Evolutionary conservation across 768 basidiomycete species (phyloP).

Genomic region (Termitomyces bulborhizus): DNA sequence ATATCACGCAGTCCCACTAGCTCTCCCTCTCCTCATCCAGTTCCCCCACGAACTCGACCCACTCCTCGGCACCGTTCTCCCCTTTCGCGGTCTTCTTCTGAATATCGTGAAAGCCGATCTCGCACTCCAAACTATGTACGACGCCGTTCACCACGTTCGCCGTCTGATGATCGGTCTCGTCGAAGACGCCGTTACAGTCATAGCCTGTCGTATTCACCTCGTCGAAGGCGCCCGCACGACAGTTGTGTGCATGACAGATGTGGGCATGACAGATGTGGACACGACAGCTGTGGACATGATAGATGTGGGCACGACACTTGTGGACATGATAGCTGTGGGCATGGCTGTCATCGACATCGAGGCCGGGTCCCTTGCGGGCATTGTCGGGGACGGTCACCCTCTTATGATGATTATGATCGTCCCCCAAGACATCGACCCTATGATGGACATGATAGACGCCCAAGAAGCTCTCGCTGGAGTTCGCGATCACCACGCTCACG

Average conservation of each 20-base stretch:
- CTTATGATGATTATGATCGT: background rate
- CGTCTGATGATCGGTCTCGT: background rate
- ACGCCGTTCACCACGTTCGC: background rate
- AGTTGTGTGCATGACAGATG: background rate
- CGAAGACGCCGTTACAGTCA: background rate
- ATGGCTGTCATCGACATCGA: constrained; percentile 3
- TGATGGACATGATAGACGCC: background rate
- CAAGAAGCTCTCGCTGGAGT: background rate
- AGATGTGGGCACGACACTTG: background rate
- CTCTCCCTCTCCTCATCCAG: background rate
- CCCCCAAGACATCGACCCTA: background rate
- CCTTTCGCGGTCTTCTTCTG: background rate
- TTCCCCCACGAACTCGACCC: background rate
- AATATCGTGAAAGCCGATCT: background rate
- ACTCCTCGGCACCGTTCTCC: constrained; percentile 15
- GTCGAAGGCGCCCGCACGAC: background rate
- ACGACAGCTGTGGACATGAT: background rate
- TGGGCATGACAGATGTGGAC: background rate
- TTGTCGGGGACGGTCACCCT: constrained; percentile 3
- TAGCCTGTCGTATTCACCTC: background rate
- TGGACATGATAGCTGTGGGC: background rate
- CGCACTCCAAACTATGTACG: background rate
- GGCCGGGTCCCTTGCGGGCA: background rate
- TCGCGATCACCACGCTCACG: background rate
- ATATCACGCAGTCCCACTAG: background rate